Conservation (phyloP, 225 moss, liverwort and hornwort species). For the Bryum argenteum region DNA sequence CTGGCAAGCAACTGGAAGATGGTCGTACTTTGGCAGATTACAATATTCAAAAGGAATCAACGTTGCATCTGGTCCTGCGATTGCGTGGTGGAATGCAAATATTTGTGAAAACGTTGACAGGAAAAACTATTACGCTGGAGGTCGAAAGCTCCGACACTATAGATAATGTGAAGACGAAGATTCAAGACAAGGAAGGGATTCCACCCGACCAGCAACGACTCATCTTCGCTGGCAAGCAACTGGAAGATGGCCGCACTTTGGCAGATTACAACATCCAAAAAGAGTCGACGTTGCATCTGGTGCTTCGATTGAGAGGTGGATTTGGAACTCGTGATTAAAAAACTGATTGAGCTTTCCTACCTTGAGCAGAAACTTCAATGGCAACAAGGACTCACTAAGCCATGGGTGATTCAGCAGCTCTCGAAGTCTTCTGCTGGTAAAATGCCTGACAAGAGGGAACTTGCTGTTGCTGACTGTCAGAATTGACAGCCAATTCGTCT, state of each 20-base stretch:
- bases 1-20: conserved; percentile 44
- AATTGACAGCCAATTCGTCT: conserved; percentile 3
- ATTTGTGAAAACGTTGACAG: conserved; percentile 41
- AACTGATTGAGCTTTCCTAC: conserved; percentile 3
- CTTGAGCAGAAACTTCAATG: conserved; percentile 13
- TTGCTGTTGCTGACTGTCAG: conserved; percentile 18
- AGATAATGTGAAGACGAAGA: conserved; percentile 41
- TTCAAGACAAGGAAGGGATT: conserved; percentile 42
- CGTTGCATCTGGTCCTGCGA: conserved; percentile 46
- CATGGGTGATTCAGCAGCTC: conserved; percentile 16
- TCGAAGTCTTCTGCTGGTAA: conserved; percentile 6
- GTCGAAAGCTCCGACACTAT: conserved; percentile 44
- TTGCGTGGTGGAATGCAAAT: conserved; percentile 52
- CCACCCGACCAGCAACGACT: conserved; percentile 44
- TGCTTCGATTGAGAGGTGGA: conserved; percentile 51
- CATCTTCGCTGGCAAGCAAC: conserved; percentile 43
- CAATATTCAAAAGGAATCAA: conserved; percentile 43
- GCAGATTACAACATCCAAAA: conserved; percentile 46
- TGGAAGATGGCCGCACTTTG: conserved; percentile 40
- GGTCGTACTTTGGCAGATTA: conserved; percentile 45
- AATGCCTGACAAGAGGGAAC: neutral
- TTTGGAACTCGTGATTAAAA: neutral
- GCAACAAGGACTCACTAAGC: conserved; percentile 9
- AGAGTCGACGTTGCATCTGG: conserved; percentile 44
- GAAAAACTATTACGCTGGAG: conserved; percentile 40